Evolutionary conservation across 345 rosid genomes (phyloP).

Genomic region (Eucalyptus leucophloia): DNA sequence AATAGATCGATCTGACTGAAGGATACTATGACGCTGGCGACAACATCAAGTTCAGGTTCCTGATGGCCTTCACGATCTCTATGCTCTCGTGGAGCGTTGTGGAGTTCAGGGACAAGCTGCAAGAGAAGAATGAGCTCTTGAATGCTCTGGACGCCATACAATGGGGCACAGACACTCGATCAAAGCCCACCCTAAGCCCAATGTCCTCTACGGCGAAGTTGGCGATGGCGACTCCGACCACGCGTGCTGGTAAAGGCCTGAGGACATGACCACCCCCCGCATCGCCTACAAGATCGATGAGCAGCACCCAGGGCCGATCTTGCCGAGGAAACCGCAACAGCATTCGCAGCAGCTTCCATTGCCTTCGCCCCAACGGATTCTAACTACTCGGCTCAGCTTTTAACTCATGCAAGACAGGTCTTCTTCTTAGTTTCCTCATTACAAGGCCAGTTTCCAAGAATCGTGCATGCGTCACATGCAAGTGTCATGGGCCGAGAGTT

Average conservation of each 20-base stretch:
- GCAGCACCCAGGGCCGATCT: slow-evolving; percentile 45
- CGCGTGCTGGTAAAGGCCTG: slow-evolving; percentile 55
- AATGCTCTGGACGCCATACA: slow-evolving; percentile 32
- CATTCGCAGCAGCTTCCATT: slow-evolving; percentile 52
- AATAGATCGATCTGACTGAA: slow-evolving; percentile 48
- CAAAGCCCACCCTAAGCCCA: slow-evolving; percentile 38
- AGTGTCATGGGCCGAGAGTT: no score
- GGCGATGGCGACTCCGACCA: slow-evolving; percentile 51
- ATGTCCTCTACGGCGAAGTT: slow-evolving; percentile 42
- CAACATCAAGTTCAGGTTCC: slow-evolving; percentile 67
- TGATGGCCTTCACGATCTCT: slow-evolving; percentile 54
- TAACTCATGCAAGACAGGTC: slow-evolving; percentile 28
- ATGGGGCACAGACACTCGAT: slow-evolving; percentile 68
- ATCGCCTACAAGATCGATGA: slow-evolving; percentile 19
- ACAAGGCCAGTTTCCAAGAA: background rate
- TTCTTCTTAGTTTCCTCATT: background rate
- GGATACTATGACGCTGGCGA: slow-evolving; percentile 76
- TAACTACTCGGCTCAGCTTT: slow-evolving; percentile 23
- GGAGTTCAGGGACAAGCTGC: slow-evolving; percentile 32
- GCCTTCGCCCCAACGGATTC: slow-evolving; percentile 17
- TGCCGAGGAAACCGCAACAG: slow-evolving; percentile 50
- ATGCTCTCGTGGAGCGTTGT: slow-evolving; percentile 56
- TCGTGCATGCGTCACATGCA: background rate
- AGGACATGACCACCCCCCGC: slow-evolving; percentile 60
- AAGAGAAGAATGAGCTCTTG: slow-evolving; percentile 6